Base-by-base conservation (phyloP, 2,329 filamentous ascomycete species). In the Parascedosporium putredinis region DNA sequence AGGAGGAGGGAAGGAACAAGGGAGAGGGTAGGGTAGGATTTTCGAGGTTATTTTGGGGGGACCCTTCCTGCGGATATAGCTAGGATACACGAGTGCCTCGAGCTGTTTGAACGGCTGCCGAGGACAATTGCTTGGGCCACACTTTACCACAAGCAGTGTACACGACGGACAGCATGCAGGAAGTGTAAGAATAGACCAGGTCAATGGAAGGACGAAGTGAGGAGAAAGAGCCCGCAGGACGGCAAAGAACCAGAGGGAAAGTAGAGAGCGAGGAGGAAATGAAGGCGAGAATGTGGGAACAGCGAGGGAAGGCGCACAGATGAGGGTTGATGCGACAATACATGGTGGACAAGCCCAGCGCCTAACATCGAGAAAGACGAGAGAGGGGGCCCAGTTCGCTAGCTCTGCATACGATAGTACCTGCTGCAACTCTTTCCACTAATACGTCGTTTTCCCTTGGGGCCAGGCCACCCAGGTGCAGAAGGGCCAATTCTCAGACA, bases 11-110 rank as follows among this genome's bases (percentile, higher is more conserved):
- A 42, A 42, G 20, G 38, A 42, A 20, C 38, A 42, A 20, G 38
- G 38, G 38, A 42, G n/a, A n/a, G 38, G n/a, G 38, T 42, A 42
- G 20, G 38, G 38, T 42, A 20, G 38, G 38, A 42, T 42, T 22
- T n/a, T 16, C 38, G 38, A 42, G 38, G 38, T 16, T 42, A 42
- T 42, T 42, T 42, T 42, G 38, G 38, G 38, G 38, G 20, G 23
- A 20, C 38, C 16, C 38, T 20, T 24, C 38, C 38, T 42, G 16
- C 16, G 38, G 38, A 42, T 42, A 42, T 42, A 20, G 18, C 38
- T 18, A 10, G 38, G 38, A 12, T 42, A 23, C 20, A 42, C 38
- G 12, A 12, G 38, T 22, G 12, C 27, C 12, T 31, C n/a, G n/a
- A n/a, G n/a, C n/a, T n/a, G n/a, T n/a, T n/a, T n/a, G n/a, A n/a